These are phyloP conservation scores for Elaeis oleifera DNA, from an alignment of 202 grass and related monocot species.

Conservation along the genomic window DNA sequence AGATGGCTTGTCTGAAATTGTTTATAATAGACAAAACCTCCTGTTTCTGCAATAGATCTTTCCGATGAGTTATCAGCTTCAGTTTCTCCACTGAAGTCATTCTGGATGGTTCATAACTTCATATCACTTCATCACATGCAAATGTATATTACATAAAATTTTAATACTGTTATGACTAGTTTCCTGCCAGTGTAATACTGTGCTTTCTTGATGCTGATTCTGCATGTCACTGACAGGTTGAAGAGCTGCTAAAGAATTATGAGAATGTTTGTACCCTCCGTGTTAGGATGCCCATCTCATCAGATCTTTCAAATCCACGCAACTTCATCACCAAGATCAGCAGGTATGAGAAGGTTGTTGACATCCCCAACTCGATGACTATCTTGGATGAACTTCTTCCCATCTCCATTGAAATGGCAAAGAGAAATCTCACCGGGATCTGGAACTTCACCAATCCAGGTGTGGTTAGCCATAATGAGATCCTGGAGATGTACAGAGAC, in stretches of 20 bases:
- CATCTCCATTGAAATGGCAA: conserved; percentile 20
- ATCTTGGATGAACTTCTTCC: conserved; percentile 22
- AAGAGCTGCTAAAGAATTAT: conserved; percentile 14
- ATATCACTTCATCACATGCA: no score
- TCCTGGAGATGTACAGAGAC: conserved; percentile 19
- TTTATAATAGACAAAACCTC: no score
- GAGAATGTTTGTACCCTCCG: conserved; percentile 19
- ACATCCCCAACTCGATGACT: conserved; percentile 22
- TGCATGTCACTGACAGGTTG: conserved; percentile 2
- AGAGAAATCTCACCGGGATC: conserved; percentile 15
- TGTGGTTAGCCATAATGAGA: conserved; percentile 16
- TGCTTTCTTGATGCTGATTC: neutral
- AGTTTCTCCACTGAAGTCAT: no score
- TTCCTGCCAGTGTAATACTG: neutral
- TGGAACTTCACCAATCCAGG: conserved; percentile 25
- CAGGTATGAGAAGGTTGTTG: conserved; percentile 16
- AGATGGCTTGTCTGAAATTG: no score
- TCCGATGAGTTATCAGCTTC: no score
- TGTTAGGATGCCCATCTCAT: conserved; percentile 21
- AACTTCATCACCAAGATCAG: conserved; percentile 21
- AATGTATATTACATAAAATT: neutral
- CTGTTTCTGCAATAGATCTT: no score
- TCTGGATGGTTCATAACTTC: no score
- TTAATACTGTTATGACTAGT: neutral
- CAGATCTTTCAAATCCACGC: conserved; percentile 14